Base-by-base conservation (phyloP, 2,329 filamentous ascomycete genomes). In the Diaporthe ilicicola region DNA sequence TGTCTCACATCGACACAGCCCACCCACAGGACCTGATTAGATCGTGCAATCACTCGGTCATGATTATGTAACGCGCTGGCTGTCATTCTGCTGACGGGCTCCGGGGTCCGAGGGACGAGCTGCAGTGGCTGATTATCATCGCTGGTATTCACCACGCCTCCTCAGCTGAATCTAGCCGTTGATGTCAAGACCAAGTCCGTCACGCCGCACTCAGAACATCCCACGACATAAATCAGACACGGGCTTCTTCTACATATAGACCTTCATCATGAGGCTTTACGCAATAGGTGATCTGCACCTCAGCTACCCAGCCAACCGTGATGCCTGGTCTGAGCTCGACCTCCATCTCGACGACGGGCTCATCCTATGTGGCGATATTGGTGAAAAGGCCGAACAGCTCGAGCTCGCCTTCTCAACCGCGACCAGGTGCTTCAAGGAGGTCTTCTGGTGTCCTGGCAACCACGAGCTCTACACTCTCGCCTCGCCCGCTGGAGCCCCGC, bases 401-500 rank as follows among this genome's bases (percentile, higher is more conserved):
- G 76, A 77, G 62, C 73, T 78, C 6, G 80, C 79, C n/a, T 82
- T 81, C 73, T 62, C 65, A 1, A 73, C 73, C 15, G 79, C 78
- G 10, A 79, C 74, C 24, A 73, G 72, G 50, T 75, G 75, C 53
- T 82, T 82, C 73, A 73, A 72, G 8, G 72, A 76, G 24, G 86
- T 89, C 32, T 88, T 84, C 75, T 89, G 88, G 88, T 84, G 84
- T 9, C 87, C 87, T 0, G 87, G 87, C 6, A 89, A 89, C 75
- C 87, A 89, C 74, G 87, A 89, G 79, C 82, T 90, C 12, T 90
- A 89, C 77, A 87, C 85, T 1, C 76, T 88, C 67, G 81, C 82
- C 29, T 72, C 75, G 9, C 24, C 79, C 2, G 48, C 61, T 32
- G 67, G 81, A 44, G 72, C 76, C 22, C 75, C 78, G 42, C 74